Base-by-base conservation (phyloP, 768 basidiomycete species). In the Amanita pseudoporphyria region DNA sequence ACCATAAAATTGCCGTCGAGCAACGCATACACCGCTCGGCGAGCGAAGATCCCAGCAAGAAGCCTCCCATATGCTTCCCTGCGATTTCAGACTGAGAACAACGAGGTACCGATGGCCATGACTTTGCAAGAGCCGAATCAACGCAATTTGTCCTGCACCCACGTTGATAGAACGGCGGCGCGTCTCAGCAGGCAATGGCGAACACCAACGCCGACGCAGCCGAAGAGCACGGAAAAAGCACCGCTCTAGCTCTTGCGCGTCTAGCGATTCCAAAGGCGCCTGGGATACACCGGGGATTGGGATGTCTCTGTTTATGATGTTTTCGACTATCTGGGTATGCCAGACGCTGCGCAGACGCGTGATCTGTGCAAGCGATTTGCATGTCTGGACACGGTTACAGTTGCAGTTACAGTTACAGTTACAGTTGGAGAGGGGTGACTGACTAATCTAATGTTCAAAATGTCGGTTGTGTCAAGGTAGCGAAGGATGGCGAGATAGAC, bases 291-390 rank as follows among this genome's bases (percentile, higher is more conserved):
- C 53, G 0, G 78, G 78, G 39, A 73, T 62, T 3, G 82, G 80
- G 33, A 81, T 60, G 54, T 69, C 63, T 21, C 64, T 54, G 6
- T 67, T 63, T 42, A 72, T 51, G 32, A 79, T 63, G 39, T 74
- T 67, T 24, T 53, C 60, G 12, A 62, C 64, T 26, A 82, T 58
- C 19, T 77, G 65, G 6, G 63, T 46, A 6, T 64, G 60, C 82
- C 81, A 84, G 35, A 82, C 65, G 35, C 67, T 62, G 31, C 71
- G 74, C 0, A 69, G 58, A n/a, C 66, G 70, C 0, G 79, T 76
- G 14, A 74, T 57, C 3, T 66, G 58, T 22, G 57, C 52, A 26
- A 81, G 68, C 3, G 54, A 52, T 51, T 62, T 74, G 60, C 67
- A 79, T 13, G 76, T 73, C 81, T 83, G 42, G 1, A 42, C 30